Evolutionary conservation across 176 grass and related monocot genomes (phyloP).

Genomic region (Aegilops umbellulata): DNA sequence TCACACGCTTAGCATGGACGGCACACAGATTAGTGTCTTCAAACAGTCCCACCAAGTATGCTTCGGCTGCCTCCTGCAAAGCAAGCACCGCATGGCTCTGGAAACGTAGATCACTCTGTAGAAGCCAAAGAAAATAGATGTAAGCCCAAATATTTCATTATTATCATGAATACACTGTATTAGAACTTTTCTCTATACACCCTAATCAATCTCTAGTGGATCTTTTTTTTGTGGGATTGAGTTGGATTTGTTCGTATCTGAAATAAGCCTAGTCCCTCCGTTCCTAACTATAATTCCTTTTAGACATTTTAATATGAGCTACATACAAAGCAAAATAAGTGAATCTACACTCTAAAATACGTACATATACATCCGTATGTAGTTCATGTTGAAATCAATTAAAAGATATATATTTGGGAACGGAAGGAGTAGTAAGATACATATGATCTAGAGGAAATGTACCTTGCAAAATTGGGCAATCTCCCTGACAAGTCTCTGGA

Average conservation of each 20-base stretch:
- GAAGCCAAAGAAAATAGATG: neutral
- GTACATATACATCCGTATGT: too few species aligned
- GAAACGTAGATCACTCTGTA: constrained; percentile 29
- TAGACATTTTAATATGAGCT: too few species aligned
- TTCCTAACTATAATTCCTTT: too few species aligned
- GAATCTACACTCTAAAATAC: too few species aligned
- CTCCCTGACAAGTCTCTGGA: constrained; percentile 36
- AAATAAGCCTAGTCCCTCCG: too few species aligned
- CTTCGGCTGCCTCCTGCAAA: constrained; percentile 27
- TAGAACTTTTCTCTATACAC: neutral
- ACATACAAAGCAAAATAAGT: too few species aligned
- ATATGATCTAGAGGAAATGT: neutral
- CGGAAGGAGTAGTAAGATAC: neutral
- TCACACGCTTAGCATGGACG: constrained; percentile 42
- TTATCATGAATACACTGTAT: neutral
- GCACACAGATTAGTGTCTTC: constrained; percentile 40
- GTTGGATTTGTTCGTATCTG: neutral
- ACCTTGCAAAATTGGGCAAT: constrained; percentile 36
- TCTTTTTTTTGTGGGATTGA: neutral
- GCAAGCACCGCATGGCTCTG: constrained; percentile 4
- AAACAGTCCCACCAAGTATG: constrained; percentile 31
- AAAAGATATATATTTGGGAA: too few species aligned
- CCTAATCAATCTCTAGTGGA: neutral
- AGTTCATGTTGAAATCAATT: too few species aligned
- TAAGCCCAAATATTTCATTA: neutral